Conservation (phyloP, 805 yeast species). For the Hanseniaspora hatyaiensis region DNA sequence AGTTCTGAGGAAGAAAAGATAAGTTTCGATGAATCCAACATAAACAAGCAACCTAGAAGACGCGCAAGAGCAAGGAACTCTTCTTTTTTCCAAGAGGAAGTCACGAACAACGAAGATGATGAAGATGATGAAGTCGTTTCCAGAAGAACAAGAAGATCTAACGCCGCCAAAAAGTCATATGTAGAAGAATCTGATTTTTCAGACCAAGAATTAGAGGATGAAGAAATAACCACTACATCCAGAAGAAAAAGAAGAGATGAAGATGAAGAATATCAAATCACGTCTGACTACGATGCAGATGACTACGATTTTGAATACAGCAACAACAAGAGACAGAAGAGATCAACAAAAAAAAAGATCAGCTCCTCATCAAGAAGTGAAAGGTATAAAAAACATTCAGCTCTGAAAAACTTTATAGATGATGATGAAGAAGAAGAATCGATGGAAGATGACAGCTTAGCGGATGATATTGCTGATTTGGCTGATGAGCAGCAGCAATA, state of each 20-base stretch:
- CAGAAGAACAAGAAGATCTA: constrained; percentile 1
- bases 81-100: too few relatives aligned
- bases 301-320: constrained; percentile 15
- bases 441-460: constrained; percentile 20
- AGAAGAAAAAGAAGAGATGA: constrained; percentile 17
- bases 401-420: constrained; percentile 25
- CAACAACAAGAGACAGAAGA: constrained; percentile 20
- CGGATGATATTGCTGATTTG: constrained; percentile 20
- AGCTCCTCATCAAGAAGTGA: neutral
- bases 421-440: constrained; percentile 28
- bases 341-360: constrained; percentile 19
- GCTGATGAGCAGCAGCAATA: constrained; percentile 20
- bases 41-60: constrained; percentile 10
- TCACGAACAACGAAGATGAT: constrained; percentile 16
- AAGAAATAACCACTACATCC: neutral
- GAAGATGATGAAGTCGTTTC: constrained; percentile 21
- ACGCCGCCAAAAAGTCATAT: neutral
- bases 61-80: too few relatives aligned
- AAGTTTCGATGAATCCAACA: constrained; percentile 6
- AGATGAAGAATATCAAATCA: constrained; percentile 18
- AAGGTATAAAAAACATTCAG: constrained; percentile 11
- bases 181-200: constrained; percentile 1
- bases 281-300: constrained; percentile 16
- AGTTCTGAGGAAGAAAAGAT: constrained; percentile 9
- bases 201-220: neutral